phyloP scores from a whole-genome alignment of 2,329 filamentous ascomycete species.

The Aspergillus niger region DNA sequence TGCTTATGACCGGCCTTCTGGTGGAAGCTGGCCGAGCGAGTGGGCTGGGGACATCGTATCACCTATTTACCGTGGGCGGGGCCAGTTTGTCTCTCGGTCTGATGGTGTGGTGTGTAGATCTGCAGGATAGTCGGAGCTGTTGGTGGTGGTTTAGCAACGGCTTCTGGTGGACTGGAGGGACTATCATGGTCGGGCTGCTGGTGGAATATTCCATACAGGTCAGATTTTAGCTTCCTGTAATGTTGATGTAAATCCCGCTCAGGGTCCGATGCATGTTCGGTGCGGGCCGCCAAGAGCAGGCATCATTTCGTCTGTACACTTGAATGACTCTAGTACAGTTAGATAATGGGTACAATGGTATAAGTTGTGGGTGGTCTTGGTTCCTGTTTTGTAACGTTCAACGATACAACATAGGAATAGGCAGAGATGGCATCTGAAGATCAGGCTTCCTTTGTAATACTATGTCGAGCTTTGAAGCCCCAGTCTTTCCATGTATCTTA shows the following conservation, averaged over 20 bases:
- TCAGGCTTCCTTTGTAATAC: no score
- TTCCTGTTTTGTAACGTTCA: no score
- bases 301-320: no score
- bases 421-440: no score
- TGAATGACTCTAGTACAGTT: no score
- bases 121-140: conserved; percentile 1
- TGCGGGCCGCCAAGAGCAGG: not conserved
- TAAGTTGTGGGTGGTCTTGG: no score
- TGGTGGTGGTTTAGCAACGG: conserved; percentile 13
- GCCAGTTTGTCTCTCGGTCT: not conserved
- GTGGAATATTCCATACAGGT: not conserved
- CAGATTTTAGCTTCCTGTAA: not conserved
- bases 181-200: not conserved
- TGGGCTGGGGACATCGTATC: not conserved
- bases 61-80: not conserved
- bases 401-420: no score
- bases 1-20: not conserved
- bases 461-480: not conserved
- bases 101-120: not conserved
- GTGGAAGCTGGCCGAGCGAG: not conserved
- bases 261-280: not conserved
- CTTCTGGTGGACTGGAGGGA: conserved; percentile 1
- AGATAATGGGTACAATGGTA: no score
- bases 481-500: not conserved
- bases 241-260: no score